A percentile compares a stretch with the other conserved stretches of the same genome.
These are phyloP conservation scores for Candolleomyces eurysporus DNA, from an alignment of 768 basidiomycete species.

Conservation along the genomic window DNA sequence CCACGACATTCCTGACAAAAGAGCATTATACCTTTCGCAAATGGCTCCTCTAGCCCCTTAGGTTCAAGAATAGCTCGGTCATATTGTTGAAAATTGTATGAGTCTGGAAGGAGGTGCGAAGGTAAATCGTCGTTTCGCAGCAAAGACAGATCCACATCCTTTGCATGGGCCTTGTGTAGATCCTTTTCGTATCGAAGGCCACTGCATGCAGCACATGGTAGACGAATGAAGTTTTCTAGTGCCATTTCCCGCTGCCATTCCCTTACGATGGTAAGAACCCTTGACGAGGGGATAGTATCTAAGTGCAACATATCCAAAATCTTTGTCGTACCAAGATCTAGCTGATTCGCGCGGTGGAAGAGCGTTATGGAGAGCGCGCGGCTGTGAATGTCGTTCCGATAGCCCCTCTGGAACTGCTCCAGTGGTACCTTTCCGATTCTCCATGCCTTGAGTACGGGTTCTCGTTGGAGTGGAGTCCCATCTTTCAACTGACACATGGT, in stretches of 20 bases:
- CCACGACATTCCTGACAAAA: not conserved
- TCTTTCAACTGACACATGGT: too few species aligned
- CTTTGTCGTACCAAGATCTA: too few species aligned
- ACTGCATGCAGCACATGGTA: not conserved
- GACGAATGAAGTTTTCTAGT: not conserved
- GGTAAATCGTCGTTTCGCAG: not conserved
- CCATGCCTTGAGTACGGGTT: too few species aligned
- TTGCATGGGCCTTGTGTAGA: not conserved
- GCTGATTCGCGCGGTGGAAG: slow-evolving; percentile 10
- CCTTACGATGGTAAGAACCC: not conserved
- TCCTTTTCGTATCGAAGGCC: not conserved
- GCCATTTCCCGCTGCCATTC: not conserved
- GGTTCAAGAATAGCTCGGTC: not conserved
- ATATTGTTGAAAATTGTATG: not conserved
- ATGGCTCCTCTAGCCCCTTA: not conserved
- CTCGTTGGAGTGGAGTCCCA: too few species aligned
- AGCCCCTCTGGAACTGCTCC: slow-evolving; percentile 15
- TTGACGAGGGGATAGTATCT: too few species aligned
- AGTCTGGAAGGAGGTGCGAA: not conserved
- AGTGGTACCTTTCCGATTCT: too few species aligned
- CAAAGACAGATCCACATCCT: not conserved
- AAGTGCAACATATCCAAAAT: too few species aligned
- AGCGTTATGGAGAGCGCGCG: not conserved
- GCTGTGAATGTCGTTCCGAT: slow-evolving; percentile 18
- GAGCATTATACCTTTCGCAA: too few species aligned